Percentiles rank a stretch among this genome's conserved stretches.
These are phyloP conservation scores for Meira nashicola DNA, from an alignment of 1,284 basidiomycete genomes.

Conservation along the genomic window DNA sequence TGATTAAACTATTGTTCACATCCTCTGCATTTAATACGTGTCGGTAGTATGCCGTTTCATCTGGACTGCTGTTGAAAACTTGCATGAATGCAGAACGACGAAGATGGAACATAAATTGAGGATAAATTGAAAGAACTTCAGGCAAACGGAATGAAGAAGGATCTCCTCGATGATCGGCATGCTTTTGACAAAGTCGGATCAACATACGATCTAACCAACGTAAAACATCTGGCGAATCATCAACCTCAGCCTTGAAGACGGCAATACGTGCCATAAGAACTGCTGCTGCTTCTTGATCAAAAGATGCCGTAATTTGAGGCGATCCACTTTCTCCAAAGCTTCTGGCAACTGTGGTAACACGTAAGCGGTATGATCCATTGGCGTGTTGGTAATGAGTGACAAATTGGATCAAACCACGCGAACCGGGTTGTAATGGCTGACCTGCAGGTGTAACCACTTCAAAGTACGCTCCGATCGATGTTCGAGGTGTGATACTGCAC, in stretches of 20 bases:
- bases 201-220: slow-evolving; percentile 98
- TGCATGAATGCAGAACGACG: slow-evolving; percentile 96
- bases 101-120: slow-evolving; percentile 99
- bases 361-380: slow-evolving; percentile 85
- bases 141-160: slow-evolving; percentile 85
- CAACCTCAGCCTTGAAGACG: slow-evolving; percentile 98
- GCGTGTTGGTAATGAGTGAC: slow-evolving; percentile 98
- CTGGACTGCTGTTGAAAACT: slow-evolving; percentile 99
- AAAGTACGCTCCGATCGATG: slow-evolving; percentile 90
- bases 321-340: slow-evolving; percentile 96
- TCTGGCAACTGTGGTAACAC: slow-evolving; percentile 92
- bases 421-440: slow-evolving; percentile 82
- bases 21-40: slow-evolving; percentile 96
- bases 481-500: slow-evolving; percentile 81
- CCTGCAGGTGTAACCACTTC: slow-evolving; percentile 99
- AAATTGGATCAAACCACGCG: slow-evolving; percentile 93
- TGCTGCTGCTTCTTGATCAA: slow-evolving; percentile 97
- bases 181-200: slow-evolving; percentile 97
- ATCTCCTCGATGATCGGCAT: slow-evolving; percentile 97
- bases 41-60: slow-evolving; percentile 96
- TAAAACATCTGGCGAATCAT: slow-evolving; percentile 93
- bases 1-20: slow-evolving; percentile 97
- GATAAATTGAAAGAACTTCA: slow-evolving; percentile 98
- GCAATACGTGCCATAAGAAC: slow-evolving; percentile 98
- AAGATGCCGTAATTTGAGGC: slow-evolving; percentile 83